These are phyloP conservation scores for Daldinia decipiens DNA, from an alignment of 495 filamentous ascomycete genomes.

Conservation along the genomic window DNA sequence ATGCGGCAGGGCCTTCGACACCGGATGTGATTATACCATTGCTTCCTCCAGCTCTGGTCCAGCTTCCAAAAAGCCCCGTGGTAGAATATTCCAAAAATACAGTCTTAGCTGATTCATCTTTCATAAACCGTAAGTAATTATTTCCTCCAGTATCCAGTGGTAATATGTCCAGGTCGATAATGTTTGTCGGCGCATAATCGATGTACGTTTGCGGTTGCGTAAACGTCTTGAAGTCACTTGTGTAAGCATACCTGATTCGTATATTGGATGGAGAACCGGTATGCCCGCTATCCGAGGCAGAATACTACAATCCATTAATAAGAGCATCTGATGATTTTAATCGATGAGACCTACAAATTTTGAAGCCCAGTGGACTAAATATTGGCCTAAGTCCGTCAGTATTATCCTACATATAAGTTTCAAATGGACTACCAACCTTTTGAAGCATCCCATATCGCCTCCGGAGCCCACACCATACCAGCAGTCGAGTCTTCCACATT, in stretches of 20 bases:
- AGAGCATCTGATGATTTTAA: background rate
- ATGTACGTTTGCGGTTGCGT: slow-evolving; percentile 55
- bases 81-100: slow-evolving; percentile 61
- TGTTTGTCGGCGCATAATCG: slow-evolving; percentile 56
- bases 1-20: slow-evolving; percentile 62
- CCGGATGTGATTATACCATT: slow-evolving; percentile 55
- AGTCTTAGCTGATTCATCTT: slow-evolving; percentile 62
- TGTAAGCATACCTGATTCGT: slow-evolving; percentile 58
- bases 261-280: slow-evolving; percentile 55
- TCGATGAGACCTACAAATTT: slow-evolving; percentile 55
- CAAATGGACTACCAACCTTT: slow-evolving; percentile 46
- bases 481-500: slow-evolving; percentile 59
- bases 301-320: slow-evolving; percentile 49
- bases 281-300: slow-evolving; percentile 52
- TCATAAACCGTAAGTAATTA: slow-evolving; percentile 62
- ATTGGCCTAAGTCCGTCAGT: slow-evolving; percentile 50
- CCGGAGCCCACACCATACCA: slow-evolving; percentile 67
- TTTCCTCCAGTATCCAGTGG: slow-evolving; percentile 47
- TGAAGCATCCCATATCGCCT: slow-evolving; percentile 62
- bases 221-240: slow-evolving; percentile 56
- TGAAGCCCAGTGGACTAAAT: slow-evolving; percentile 64
- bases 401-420: background rate
- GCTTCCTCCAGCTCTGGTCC: slow-evolving; percentile 59
- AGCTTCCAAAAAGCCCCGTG: slow-evolving; percentile 61
- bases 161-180: slow-evolving; percentile 58